Evolutionary conservation across 2,329 filamentous ascomycete species (phyloP).

Genomic region (Apiospora kogelbergensis): DNA sequence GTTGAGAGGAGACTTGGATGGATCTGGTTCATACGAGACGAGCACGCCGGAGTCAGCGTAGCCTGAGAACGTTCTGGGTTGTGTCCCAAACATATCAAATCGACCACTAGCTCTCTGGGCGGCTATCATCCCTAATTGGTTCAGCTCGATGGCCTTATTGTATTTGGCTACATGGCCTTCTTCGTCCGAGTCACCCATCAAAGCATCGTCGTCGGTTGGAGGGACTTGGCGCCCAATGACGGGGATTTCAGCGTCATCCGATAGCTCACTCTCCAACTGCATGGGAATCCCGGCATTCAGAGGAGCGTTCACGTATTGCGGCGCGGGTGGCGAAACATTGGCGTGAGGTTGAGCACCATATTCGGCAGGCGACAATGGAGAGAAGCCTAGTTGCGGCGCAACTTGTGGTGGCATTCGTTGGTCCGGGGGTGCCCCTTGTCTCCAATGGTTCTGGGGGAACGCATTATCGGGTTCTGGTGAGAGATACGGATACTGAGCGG

Average conservation of each 20-base stretch:
- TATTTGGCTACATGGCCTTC: conserved; percentile 45
- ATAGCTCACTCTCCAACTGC: neutral
- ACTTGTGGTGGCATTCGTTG: neutral
- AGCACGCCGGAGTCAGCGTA: conserved; percentile 53
- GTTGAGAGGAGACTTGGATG: conserved; percentile 69
- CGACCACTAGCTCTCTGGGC: conserved; percentile 35
- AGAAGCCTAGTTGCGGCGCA: conserved; percentile 21
- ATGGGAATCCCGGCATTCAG: conserved; percentile 1
- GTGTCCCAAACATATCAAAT: conserved; percentile 43
- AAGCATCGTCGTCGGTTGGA: conserved; percentile 57
- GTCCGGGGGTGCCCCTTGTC: conserved; percentile 13
- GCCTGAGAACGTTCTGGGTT: conserved; percentile 49
- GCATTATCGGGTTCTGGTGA: conserved; percentile 29
- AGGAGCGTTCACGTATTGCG: conserved; percentile 15
- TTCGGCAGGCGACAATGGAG: conserved; percentile 20
- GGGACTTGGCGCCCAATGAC: neutral
- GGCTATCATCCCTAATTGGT: conserved; percentile 41
- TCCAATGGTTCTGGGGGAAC: conserved; percentile 27
- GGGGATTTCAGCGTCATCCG: neutral
- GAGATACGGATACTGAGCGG: conserved; percentile 30
- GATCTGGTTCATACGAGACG: conserved; percentile 65
- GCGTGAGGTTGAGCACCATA: neutral
- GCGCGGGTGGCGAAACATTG: conserved; percentile 15
- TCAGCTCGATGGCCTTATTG: conserved; percentile 36
- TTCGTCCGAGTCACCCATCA: conserved; percentile 61